These are phyloP conservation scores for Chrysanthemum makinoi DNA, from an alignment of 129 eudicot species.

Conservation along the genomic window DNA sequence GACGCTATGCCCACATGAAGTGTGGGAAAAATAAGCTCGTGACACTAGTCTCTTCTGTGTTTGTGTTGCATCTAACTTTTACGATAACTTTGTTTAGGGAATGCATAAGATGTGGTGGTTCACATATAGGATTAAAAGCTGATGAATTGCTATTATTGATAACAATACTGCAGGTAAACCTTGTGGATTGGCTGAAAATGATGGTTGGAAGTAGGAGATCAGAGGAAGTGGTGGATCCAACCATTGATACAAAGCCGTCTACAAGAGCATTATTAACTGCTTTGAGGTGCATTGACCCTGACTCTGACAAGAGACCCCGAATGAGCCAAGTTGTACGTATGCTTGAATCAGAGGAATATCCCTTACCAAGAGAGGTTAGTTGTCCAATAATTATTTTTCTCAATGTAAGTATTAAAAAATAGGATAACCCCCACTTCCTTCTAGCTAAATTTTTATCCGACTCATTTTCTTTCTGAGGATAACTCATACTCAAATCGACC, in stretches of 20 bases:
- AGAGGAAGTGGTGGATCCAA: slow-evolving; percentile 87
- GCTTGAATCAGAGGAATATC: slow-evolving; percentile 94
- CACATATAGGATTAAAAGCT: not conserved
- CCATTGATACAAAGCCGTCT: slow-evolving; percentile 72
- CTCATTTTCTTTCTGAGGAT: no score
- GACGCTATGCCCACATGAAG: no score
- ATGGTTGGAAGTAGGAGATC: slow-evolving; percentile 90
- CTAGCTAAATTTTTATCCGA: no score
- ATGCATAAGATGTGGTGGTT: no score
- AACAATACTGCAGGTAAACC: slow-evolving; percentile 52
- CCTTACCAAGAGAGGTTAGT: slow-evolving; percentile 86
- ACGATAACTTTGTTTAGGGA: no score
- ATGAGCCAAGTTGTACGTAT: slow-evolving; percentile 89
- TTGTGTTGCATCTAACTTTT: no score
- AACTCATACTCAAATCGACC: no score
- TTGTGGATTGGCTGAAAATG: slow-evolving; percentile 89
- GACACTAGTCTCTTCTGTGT: no score
- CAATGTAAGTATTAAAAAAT: no score
- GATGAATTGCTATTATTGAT: not conserved
- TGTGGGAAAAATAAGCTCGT: no score
- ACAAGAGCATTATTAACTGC: slow-evolving; percentile 81
- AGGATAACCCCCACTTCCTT: no score
- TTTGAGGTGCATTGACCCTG: slow-evolving; percentile 84
- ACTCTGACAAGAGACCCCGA: slow-evolving; percentile 79
- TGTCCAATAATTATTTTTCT: not conserved